Evolutionary conservation across 2,329 filamentous ascomycete species (phyloP).

Genomic region (Fusarium stilboides): DNA sequence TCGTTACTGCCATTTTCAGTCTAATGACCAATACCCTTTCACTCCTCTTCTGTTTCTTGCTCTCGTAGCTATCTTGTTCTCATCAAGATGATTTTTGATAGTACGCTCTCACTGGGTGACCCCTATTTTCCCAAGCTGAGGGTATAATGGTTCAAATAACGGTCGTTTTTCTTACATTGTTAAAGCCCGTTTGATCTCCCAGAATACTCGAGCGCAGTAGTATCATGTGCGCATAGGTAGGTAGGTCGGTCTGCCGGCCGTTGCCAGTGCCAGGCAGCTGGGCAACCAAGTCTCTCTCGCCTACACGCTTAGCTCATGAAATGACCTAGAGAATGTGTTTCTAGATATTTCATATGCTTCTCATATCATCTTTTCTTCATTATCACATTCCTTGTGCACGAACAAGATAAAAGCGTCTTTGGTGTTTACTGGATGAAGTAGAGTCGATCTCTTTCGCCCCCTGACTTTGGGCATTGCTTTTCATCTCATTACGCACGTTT

Average conservation of each 20-base stretch:
- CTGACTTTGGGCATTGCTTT: not conserved
- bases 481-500: constrained; percentile 17
- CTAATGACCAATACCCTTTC: not conserved
- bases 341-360: not conserved
- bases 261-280: constrained; percentile 26
- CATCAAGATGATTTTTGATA: not conserved
- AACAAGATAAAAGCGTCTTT: not conserved
- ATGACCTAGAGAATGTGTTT: constrained; percentile 6
- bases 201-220: not conserved
- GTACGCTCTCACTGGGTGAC: not conserved
- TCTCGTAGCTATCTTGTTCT: not conserved
- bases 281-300: not conserved
- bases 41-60: not conserved
- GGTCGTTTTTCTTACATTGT: not conserved
- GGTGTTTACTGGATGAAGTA: not conserved
- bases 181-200: not conserved
- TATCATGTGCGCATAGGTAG: not conserved
- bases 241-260: not conserved
- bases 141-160: not conserved
- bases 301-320: not conserved
- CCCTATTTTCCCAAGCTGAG: no score
- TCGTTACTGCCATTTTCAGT: not conserved
- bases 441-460: constrained; percentile 8
- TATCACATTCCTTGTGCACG: not conserved
- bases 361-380: not conserved